Evolutionary conservation across 2,329 filamentous ascomycete genomes (phyloP).

Genomic region (Podosphaera xanthii): DNA sequence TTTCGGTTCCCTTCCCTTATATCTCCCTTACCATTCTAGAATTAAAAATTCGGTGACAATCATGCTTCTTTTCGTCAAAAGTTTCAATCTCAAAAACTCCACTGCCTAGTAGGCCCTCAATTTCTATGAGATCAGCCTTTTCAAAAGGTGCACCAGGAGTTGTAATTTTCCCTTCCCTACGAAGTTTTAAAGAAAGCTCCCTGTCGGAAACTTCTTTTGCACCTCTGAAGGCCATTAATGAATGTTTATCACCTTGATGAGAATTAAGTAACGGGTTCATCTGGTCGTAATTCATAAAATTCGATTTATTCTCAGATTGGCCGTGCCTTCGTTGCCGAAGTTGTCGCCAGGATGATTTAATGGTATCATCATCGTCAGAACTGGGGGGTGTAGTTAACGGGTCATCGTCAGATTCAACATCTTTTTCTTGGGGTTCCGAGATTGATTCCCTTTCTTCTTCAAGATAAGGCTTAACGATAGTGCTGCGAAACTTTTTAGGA

Average conservation of each 20-base stretch:
- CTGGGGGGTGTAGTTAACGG: not conserved
- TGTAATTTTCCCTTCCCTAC: not conserved
- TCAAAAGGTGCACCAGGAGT: not conserved
- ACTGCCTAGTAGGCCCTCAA: not conserved
- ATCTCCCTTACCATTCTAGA: not conserved
- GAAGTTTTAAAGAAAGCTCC: not conserved
- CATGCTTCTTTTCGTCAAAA: not conserved
- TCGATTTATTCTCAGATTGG: not conserved
- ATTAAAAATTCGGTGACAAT: not conserved
- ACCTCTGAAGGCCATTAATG: not conserved
- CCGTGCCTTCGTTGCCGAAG: too few species aligned
- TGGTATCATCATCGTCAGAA: not conserved
- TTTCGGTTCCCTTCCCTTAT: not conserved
- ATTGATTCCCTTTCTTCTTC: not conserved
- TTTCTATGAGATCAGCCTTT: not conserved
- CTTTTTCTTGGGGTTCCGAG: not conserved
- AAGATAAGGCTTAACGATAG: conserved; percentile 3
- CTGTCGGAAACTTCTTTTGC: not conserved
- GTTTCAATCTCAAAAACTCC: not conserved
- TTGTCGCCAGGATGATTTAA: not conserved
- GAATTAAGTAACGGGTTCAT: not conserved
- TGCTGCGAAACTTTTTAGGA: conserved; percentile 1
- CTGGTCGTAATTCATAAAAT: not conserved
- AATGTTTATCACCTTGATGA: not conserved
- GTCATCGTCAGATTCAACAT: not conserved